phyloP scores from a whole-genome alignment of 2,329 filamentous ascomycete genomes.

The Canariomyces notabilis region DNA sequence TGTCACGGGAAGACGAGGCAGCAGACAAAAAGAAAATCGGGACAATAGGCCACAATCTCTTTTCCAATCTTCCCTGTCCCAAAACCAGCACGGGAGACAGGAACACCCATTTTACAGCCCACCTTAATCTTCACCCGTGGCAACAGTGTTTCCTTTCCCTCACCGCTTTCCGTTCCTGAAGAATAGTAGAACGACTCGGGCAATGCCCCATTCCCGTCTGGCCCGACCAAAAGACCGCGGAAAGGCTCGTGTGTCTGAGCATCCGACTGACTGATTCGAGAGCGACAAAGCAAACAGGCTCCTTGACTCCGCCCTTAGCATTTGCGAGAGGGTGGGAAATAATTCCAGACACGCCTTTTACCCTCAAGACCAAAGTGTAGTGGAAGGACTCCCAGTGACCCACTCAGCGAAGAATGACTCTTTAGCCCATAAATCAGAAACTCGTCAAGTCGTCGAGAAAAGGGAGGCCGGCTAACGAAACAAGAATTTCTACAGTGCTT shows the following conservation, averaged over 20 bases:
- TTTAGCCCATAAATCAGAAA: not conserved
- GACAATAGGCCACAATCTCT: not conserved
- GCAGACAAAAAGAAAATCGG: not conserved
- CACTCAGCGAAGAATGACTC: not conserved
- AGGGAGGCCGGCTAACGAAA: conserved; percentile 15
- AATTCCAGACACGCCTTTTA: not conserved
- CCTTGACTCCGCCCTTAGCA: not conserved
- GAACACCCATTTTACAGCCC: not conserved
- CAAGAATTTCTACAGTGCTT: conserved; percentile 21
- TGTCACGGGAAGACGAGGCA: not conserved
- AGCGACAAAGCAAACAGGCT: not conserved
- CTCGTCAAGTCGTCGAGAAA: conserved; percentile 18
- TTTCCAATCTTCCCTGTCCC: not conserved
- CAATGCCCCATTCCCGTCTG: too few species aligned
- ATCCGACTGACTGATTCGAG: not conserved
- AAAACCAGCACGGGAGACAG: not conserved
- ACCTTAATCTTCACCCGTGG: not conserved
- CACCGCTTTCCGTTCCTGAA: not conserved
- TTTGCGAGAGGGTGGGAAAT: not conserved
- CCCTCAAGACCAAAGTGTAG: not conserved
- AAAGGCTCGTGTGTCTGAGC: not conserved
- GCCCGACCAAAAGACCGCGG: too few species aligned
- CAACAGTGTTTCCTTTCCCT: not conserved
- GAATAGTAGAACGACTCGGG: not conserved
- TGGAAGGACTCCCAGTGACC: too few species aligned